These are phyloP conservation scores for Colletotrichum ledebouriae DNA, from an alignment of 2,329 filamentous ascomycete genomes.

Conservation along the genomic window DNA sequence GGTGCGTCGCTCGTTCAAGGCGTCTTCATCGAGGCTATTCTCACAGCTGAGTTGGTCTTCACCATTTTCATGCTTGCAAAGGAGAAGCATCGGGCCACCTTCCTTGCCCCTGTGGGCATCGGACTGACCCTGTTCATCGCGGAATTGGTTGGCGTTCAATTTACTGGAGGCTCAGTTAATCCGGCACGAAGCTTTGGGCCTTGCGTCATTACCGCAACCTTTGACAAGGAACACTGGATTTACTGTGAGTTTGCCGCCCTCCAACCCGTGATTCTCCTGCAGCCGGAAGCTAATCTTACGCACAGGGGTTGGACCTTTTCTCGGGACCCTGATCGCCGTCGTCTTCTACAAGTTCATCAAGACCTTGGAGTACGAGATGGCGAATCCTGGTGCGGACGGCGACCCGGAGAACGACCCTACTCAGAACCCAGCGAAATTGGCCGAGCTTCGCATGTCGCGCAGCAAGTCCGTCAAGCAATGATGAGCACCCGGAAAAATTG, in stretches of 20 bases:
- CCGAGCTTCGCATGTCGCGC: slow-evolving; percentile 43
- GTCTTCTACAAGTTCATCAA: slow-evolving; percentile 57
- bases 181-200: slow-evolving; percentile 62
- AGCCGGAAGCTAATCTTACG: slow-evolving; percentile 21
- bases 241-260: slow-evolving; percentile 55
- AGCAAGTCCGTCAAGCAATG: slow-evolving; percentile 33
- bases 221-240: slow-evolving; percentile 62
- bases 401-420: slow-evolving; percentile 59
- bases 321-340: slow-evolving; percentile 53
- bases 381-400: slow-evolving; percentile 61
- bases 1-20: slow-evolving; percentile 59
- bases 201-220: slow-evolving; percentile 57
- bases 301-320: slow-evolving; percentile 51
- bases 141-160: slow-evolving; percentile 61
- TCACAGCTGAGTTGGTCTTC: slow-evolving; percentile 63
- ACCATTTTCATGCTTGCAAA: slow-evolving; percentile 66
- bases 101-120: slow-evolving; percentile 63
- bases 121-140: slow-evolving; percentile 61
- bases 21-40: slow-evolving; percentile 63
- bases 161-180: slow-evolving; percentile 63
- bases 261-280: slow-evolving; percentile 44
- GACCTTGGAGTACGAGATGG: slow-evolving; percentile 59
- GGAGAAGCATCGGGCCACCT: slow-evolving; percentile 62
- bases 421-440: slow-evolving; percentile 57
- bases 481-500: neutral